phyloP scores from a whole-genome alignment of 208 protist species.

The Trichomonas tenax region DNA sequence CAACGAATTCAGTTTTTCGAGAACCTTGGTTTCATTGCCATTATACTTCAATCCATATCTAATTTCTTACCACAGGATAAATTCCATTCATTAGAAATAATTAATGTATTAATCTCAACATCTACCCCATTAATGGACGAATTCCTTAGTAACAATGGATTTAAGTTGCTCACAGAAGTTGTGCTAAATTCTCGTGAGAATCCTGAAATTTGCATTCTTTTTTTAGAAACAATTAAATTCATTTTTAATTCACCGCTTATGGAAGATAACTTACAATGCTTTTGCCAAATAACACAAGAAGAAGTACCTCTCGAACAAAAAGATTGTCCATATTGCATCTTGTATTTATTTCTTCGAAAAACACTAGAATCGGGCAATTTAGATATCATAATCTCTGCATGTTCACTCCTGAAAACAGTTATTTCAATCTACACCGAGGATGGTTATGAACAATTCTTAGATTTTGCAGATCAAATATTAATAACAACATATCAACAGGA shows the following conservation, averaged over 20 bases:
- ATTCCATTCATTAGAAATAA: background rate
- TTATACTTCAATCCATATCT: background rate
- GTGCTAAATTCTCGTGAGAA: background rate
- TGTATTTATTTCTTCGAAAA: background rate
- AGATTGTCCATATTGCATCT: background rate
- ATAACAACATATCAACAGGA: background rate
- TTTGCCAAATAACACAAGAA: too few species aligned
- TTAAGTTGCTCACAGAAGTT: background rate
- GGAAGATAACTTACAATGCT: background rate
- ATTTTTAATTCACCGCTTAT: background rate
- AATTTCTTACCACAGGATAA: background rate
- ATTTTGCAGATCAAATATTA: background rate
- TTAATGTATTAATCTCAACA: background rate
- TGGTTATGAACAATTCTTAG: background rate
- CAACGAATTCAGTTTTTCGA: too few species aligned
- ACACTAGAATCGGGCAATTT: background rate
- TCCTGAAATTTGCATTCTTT: background rate
- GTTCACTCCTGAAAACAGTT: background rate
- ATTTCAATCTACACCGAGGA: background rate
- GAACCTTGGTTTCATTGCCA: too few species aligned
- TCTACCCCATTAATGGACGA: background rate
- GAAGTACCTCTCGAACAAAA: too few species aligned
- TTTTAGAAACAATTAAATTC: background rate
- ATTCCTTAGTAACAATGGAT: background rate
- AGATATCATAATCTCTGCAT: background rate